Evolutionary conservation across 495 filamentous ascomycete genomes (phyloP).

Genomic region (Penicillium soppii): DNA sequence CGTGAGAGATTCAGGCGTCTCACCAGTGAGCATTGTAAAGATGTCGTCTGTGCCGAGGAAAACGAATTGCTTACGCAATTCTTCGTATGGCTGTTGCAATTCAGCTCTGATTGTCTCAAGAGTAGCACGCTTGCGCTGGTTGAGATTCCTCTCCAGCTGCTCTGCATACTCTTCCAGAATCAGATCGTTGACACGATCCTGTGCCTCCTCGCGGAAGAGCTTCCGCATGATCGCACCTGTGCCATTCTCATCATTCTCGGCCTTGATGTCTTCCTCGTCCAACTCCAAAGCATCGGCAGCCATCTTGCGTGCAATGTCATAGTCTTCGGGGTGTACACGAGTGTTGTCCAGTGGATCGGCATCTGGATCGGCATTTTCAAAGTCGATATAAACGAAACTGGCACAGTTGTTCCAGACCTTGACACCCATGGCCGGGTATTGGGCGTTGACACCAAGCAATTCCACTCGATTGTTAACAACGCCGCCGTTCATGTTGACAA

Average conservation of each 20-base stretch:
- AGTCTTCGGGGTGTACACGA: slow-evolving; percentile 95
- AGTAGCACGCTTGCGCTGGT: slow-evolving; percentile 92
- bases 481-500: slow-evolving; percentile 85
- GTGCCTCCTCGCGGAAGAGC: slow-evolving; percentile 84
- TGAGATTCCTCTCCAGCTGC: slow-evolving; percentile 87
- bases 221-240: slow-evolving; percentile 86
- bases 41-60: slow-evolving; percentile 73
- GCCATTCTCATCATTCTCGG: slow-evolving; percentile 84
- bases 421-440: slow-evolving; percentile 79
- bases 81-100: slow-evolving; percentile 88
- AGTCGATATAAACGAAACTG: slow-evolving; percentile 88
- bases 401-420: slow-evolving; percentile 95
- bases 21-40: slow-evolving; percentile 96
- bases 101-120: slow-evolving; percentile 95
- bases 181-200: slow-evolving; percentile 93
- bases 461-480: slow-evolving; percentile 77
- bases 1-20: slow-evolving; percentile 77
- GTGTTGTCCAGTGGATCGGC: slow-evolving; percentile 94
- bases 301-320: slow-evolving; percentile 96
- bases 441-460: slow-evolving; percentile 80
- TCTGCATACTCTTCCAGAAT: slow-evolving; percentile 96
- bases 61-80: slow-evolving; percentile 79
- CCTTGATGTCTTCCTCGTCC: slow-evolving; percentile 97
- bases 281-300: slow-evolving; percentile 93
- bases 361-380: slow-evolving; percentile 71